Evolutionary conservation across 768 basidiomycete species (phyloP).

Genomic region (Gloeophyllum trabeum): DNA sequence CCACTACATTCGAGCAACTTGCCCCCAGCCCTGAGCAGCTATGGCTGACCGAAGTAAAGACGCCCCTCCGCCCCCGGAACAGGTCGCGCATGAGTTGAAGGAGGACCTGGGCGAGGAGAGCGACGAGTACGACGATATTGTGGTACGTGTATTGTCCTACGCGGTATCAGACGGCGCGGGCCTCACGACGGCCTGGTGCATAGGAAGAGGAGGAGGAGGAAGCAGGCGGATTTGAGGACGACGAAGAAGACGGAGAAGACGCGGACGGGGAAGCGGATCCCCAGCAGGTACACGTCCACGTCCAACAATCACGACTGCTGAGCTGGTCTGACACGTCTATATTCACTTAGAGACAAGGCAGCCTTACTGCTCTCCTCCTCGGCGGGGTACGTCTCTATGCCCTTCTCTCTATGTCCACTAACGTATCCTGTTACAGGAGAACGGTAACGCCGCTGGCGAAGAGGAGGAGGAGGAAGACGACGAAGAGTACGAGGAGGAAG

Average conservation of each 20-base stretch:
- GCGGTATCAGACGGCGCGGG: neutral
- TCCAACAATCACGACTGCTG: neutral
- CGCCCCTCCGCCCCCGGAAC: too few species aligned
- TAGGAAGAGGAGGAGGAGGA: conserved; percentile 15
- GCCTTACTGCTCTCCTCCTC: conserved; percentile 16
- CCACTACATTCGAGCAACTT: too few species aligned
- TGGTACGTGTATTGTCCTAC: conserved; percentile 4
- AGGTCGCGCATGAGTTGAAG: too few species aligned
- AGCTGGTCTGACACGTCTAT: neutral
- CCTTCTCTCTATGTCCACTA: neutral
- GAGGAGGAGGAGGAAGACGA: conserved; percentile 13
- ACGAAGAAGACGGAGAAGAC: conserved; percentile 13
- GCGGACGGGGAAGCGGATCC: conserved; percentile 5
- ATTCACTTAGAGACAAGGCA: conserved; percentile 1
- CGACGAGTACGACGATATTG: conserved; percentile 18
- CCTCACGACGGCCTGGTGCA: neutral
- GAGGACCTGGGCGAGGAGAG: conserved; percentile 14
- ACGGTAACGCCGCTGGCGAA: conserved; percentile 1
- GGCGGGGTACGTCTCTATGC: conserved; percentile 8
- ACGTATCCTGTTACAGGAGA: neutral
- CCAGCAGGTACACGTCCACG: conserved; percentile 8
- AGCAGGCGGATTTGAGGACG: conserved; percentile 10
- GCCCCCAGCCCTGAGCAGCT: too few species aligned
- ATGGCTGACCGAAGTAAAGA: too few species aligned
- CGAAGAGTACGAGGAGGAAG: conserved; percentile 16